Conservation (phyloP, 164 flowering plant species). For the Magnolia sinica region DNA sequence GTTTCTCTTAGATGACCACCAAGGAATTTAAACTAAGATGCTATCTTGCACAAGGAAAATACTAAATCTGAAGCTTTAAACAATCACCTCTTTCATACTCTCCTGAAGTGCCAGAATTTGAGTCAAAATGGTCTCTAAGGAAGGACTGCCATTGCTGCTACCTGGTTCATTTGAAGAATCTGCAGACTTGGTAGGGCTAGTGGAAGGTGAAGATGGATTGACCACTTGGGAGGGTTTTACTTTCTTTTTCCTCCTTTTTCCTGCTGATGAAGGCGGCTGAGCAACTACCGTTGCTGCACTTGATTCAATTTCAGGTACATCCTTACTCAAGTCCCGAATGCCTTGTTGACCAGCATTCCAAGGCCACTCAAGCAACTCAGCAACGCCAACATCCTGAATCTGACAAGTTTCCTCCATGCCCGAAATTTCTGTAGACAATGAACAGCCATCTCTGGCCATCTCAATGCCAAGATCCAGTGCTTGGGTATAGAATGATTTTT, state of each 20-base stretch:
- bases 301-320: conserved; percentile 30
- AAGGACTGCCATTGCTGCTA: conserved; percentile 34
- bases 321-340: conserved; percentile 21
- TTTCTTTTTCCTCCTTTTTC: conserved; percentile 62
- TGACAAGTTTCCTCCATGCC: conserved; percentile 43
- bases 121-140: conserved; percentile 38
- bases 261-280: conserved; percentile 28
- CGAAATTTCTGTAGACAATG: conserved; percentile 39
- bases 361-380: conserved; percentile 31
- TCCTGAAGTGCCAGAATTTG: conserved; percentile 37
- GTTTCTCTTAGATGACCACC: not conserved
- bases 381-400: conserved; percentile 29
- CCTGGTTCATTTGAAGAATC: conserved; percentile 56
- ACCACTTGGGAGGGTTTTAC: conserved; percentile 50
- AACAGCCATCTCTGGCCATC: conserved; percentile 54
- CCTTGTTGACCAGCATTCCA: conserved; percentile 41
- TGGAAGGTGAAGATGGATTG: conserved; percentile 41
- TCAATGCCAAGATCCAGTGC: conserved; percentile 61
- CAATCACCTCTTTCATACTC: conserved; percentile 60
- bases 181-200: conserved; percentile 43
- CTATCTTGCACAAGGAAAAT: not conserved
- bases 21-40: not conserved
- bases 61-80: not conserved
- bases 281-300: conserved; percentile 21
- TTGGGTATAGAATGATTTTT: conserved; percentile 67